A percentile compares a stretch with the other conserved stretches of the same genome.
These are phyloP conservation scores for Syncephalastrum racemosum DNA, from an alignment of 371 early-diverging fungal genomes.

Conservation along the genomic window DNA sequence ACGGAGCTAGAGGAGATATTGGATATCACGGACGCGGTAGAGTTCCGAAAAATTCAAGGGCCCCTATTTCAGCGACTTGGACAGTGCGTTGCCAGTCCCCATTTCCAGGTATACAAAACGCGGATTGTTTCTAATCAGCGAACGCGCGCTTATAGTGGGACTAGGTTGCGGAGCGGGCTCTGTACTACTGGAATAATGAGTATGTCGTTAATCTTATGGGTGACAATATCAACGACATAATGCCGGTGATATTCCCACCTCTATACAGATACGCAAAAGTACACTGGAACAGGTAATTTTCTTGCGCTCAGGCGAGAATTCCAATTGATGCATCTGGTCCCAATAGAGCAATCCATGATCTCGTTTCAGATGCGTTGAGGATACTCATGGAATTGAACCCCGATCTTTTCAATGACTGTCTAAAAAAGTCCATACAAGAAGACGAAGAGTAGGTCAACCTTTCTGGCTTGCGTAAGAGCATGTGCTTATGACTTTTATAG, in stretches of 20 bases:
- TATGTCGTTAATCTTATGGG: conserved; percentile 91
- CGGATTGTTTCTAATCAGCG: neutral
- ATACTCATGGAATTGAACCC: conserved; percentile 91
- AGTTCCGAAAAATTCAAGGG: conserved; percentile 84
- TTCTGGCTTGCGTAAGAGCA: neutral
- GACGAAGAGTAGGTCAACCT: conserved; percentile 13
- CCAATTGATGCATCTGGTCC: too few relatives aligned
- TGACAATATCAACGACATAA: conserved; percentile 83
- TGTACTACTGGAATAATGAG: conserved; percentile 97
- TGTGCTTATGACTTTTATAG: neutral
- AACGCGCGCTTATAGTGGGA: neutral
- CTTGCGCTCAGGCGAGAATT: too few relatives aligned
- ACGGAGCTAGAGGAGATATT: conserved; percentile 96
- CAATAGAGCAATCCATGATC: conserved; percentile 84
- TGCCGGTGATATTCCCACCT: conserved; percentile 92
- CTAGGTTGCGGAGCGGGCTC: conserved; percentile 85
- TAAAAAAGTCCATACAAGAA: conserved; percentile 53
- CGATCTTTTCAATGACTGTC: conserved; percentile 87
- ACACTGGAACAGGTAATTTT: conserved; percentile 90
- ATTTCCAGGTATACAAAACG: conserved; percentile 79
- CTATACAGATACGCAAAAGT: conserved; percentile 89
- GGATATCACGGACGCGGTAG: conserved; percentile 86
- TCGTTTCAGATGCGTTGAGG: conserved; percentile 91
- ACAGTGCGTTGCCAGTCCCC: conserved; percentile 89
- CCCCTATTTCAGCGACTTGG: conserved; percentile 91